Evolutionary conservation across 306 rosid species (phyloP).

Genomic region (Alnus rubra): DNA sequence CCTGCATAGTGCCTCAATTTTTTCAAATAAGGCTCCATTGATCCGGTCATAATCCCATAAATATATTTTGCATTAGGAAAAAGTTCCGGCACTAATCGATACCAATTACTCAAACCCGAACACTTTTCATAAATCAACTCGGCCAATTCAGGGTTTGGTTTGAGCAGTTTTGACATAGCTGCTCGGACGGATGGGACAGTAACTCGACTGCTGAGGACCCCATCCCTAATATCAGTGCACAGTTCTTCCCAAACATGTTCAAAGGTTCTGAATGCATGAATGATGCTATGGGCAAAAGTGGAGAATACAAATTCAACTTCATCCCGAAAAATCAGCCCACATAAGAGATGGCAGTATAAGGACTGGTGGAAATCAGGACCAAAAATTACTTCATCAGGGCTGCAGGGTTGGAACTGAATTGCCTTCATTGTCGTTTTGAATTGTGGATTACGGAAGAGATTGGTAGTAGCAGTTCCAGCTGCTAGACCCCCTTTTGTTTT

Average conservation of each 20-base stretch:
- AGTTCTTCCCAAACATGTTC: slow-evolving; percentile 83
- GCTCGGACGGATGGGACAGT: slow-evolving; percentile 48
- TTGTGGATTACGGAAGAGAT: slow-evolving; percentile 46
- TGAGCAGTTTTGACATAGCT: slow-evolving; percentile 69
- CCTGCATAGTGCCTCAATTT: slow-evolving; percentile 85
- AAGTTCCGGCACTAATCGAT: slow-evolving; percentile 75
- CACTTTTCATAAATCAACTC: slow-evolving; percentile 54
- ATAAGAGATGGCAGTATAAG: slow-evolving; percentile 83
- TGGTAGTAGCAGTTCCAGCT: slow-evolving; percentile 88
- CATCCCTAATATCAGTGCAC: slow-evolving; percentile 57
- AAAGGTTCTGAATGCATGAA: slow-evolving; percentile 73
- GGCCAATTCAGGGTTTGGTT: slow-evolving; percentile 78
- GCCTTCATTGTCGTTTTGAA: slow-evolving; percentile 50
- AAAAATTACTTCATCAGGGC: slow-evolving; percentile 87
- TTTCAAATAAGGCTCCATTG: slow-evolving; percentile 81
- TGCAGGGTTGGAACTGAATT: slow-evolving; percentile 56
- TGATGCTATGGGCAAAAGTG: slow-evolving; percentile 79
- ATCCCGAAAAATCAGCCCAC: slow-evolving; percentile 68
- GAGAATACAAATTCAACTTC: slow-evolving; percentile 64
- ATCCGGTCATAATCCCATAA: slow-evolving; percentile 87
- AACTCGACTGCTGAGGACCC: slow-evolving; percentile 55
- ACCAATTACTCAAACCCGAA: slow-evolving; percentile 71
- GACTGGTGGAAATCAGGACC: slow-evolving; percentile 87
- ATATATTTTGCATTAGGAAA: slow-evolving; percentile 82
- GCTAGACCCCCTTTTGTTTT: slow-evolving; percentile 69